Base-by-base conservation (phyloP, 2,329 filamentous ascomycete genomes). In the Geosmithia flava region DNA sequence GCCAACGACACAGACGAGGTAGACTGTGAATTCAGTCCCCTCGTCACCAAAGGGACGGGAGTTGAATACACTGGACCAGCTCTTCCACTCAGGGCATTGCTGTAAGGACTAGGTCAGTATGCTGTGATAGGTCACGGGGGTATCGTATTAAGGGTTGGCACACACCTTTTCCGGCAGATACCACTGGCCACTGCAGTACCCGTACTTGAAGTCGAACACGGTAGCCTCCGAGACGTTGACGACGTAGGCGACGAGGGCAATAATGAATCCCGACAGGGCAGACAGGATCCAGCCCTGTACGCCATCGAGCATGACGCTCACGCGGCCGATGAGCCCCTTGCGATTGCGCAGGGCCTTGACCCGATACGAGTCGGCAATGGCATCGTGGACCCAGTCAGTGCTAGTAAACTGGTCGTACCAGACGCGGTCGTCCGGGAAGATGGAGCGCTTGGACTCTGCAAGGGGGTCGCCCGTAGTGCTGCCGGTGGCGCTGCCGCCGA, bases 351-450 rank as follows among this genome's bases (percentile, higher is more conserved):
- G 74, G 47, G 82, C 82, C 62, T 94, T 93, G 46, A 94, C 81
- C 23, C 93, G 85, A 57, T 89, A 87, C 10, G 90, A 88, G 66
- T 97, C 93, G 58, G 89, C 87, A 55, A 98, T 96, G 62, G 85
- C 90, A 65, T 98, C 93, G 62, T 95, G 91, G 1, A 98, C 90
- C 93, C 93, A 98, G 64, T 98, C 91, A 48, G 88, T 96, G 7
- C 87, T 95, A 6, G 89, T 95, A 59, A 95, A 95, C 66, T 98
- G 93, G 69, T 98, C 93, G 67, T 97, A 97, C 93, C 93, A 97
- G 10, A 94, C 85, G 51, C 93, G 82, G 55, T 97, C 89, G 59
- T 96, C 87, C 46, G 83, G 71, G 56, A 80, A 83, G 10, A 85
- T 66, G 4, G 80, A 82, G 33, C 73, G 68, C 58, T 82, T 85